These are phyloP conservation scores for Paecilomyces variotii DNA, from an alignment of 2,329 filamentous ascomycete species.

Conservation along the genomic window DNA sequence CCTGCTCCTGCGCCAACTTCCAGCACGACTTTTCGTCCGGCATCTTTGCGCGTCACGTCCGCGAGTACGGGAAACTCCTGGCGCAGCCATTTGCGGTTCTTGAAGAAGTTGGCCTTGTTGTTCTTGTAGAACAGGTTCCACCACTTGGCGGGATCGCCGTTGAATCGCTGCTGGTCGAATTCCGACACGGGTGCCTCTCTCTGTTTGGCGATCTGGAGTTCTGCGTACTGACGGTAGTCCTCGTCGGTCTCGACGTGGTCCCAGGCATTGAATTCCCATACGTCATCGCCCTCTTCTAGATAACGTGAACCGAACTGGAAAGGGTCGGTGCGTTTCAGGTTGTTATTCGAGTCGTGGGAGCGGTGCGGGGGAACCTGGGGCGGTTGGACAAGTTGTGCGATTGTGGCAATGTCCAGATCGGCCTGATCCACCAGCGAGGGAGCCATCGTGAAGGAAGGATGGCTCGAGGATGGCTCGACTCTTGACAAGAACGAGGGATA, in stretches of 20 bases:
- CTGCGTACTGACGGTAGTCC: conserved; percentile 75
- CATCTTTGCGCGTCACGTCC: conserved; percentile 61
- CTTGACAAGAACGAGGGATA: not conserved
- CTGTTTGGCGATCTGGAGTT: conserved; percentile 77
- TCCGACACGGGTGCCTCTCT: conserved; percentile 80
- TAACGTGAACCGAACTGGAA: conserved; percentile 92
- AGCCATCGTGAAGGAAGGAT: not conserved
- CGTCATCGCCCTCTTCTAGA: conserved; percentile 75
- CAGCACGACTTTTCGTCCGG: conserved; percentile 63
- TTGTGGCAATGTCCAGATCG: conserved; percentile 20
- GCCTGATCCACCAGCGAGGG: not conserved
- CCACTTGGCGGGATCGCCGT: conserved; percentile 84
- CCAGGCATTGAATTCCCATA: conserved; percentile 98
- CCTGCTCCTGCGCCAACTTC: conserved; percentile 94
- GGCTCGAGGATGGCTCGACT: too few species aligned
- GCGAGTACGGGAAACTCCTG: conserved; percentile 91
- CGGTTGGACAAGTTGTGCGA: conserved; percentile 40
- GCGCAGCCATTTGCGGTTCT: conserved; percentile 92
- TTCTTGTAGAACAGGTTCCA: conserved; percentile 99
- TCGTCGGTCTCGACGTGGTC: conserved; percentile 94
- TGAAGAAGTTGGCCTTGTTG: conserved; percentile 96
- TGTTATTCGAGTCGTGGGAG: conserved; percentile 61
- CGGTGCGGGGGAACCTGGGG: conserved; percentile 50
- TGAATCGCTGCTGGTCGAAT: conserved; percentile 87
- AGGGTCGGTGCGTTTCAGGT: conserved; percentile 80